Percentiles rank a stretch among this genome's conserved stretches.
Conservation (phyloP, 495 filamentous ascomycete species). For the Ascobolus immersus region DNA sequence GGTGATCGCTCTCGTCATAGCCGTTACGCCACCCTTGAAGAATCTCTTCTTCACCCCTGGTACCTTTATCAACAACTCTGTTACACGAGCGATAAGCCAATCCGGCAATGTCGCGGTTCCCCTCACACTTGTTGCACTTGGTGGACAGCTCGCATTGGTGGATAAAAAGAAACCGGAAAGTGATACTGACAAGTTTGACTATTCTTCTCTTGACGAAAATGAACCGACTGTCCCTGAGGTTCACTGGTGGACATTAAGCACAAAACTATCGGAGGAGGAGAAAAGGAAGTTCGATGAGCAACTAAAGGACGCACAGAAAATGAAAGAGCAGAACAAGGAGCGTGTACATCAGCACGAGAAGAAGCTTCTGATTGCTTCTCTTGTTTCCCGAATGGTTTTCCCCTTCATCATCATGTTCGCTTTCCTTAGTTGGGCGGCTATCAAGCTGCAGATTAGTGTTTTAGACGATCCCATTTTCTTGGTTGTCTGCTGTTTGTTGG, state of each 20-base stretch:
- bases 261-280: too few relatives aligned
- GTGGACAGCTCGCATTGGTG: conserved; percentile 77
- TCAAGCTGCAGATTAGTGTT: conserved; percentile 79
- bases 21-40: conserved; percentile 69
- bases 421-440: conserved; percentile 69
- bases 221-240: conserved; percentile 48
- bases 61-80: conserved; percentile 75
- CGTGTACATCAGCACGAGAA: conserved; percentile 40
- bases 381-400: conserved; percentile 75
- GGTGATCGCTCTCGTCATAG: conserved; percentile 65
- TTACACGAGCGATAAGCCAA: conserved; percentile 64
- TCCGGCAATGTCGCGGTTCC: conserved; percentile 81
- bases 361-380: conserved; percentile 57
- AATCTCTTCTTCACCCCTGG: conserved; percentile 66
- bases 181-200: background rate
- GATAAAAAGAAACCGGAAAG: conserved; percentile 10
- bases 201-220: too few relatives aligned
- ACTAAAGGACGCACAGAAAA: conserved; percentile 19
- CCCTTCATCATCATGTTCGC: conserved; percentile 85
- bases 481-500: conserved; percentile 87
- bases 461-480: conserved; percentile 94
- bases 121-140: conserved; percentile 84
- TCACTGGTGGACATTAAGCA: too few relatives aligned
- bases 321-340: conserved; percentile 27
- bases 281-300: too few relatives aligned